Base-by-base conservation (phyloP, 345 rosid species). In the Iberis pinnata region DNA sequence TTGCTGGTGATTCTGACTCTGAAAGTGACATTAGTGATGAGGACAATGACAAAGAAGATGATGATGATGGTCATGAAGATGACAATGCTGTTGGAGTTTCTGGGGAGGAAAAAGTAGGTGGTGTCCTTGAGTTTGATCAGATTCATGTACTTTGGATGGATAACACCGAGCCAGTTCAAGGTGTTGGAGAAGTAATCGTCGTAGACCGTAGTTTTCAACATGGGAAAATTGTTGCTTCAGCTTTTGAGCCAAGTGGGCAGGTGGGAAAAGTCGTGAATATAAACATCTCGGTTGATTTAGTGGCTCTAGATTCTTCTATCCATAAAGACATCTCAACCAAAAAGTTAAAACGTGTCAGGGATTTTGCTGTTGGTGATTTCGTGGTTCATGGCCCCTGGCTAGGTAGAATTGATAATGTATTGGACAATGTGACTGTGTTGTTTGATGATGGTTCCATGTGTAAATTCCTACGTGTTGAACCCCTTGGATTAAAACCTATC, bases 371-470 rank as follows among this genome's bases (percentile, higher is more conserved):
- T 54, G 98, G 97, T 43, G 98, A 92, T 73, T 80, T 80, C 73
- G 94, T 88, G 61, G 84, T 88, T 63, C 76, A 75, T 64, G 94
- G 94, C 31, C 90, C 98, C 8, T 92, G 98, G 97, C 63, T 92
- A 45, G 97, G 98, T 61, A 78, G 94, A 75, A 70, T 92, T 63
- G 88, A 85, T 77, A 97, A 88, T 70, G 82, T 88, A 56, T 65
- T 77, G 67, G 98, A 92, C 72, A 86, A 88, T 70, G 95, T 92
- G 61, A 92, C 89, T 26, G 97, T 92, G 58, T 69, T 81, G 69
- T 75, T 85, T 68, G 98, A 88, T 76, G 98, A 92, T 77, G 90
- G 98, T 64, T 83, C 97, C 45, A 68, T 78, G 53, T 92, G 98
- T 80, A 80, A 83, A 77, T 88, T 92, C 40, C 57, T 44, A 45